Percentiles rank a stretch among this genome's conserved stretches.
Conservation (phyloP, 306 rosid genomes). For the Quercus alba region DNA sequence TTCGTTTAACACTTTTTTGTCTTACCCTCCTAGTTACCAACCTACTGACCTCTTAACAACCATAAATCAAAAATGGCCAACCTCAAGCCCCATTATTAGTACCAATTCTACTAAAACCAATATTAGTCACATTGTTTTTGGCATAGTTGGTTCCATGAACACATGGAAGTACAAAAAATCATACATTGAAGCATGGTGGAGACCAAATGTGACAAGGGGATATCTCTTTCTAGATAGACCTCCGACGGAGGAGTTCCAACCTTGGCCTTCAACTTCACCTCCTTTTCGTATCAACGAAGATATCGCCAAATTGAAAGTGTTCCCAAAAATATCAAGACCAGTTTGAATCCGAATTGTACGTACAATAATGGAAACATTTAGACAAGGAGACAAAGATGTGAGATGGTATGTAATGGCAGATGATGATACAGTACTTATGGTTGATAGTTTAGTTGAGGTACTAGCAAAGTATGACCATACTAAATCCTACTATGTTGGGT, state of each 20-base stretch:
- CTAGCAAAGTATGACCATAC: constrained; percentile 37
- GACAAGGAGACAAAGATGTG: constrained; percentile 27
- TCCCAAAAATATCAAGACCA: background rate
- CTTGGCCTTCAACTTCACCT: constrained; percentile 40
- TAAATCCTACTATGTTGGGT: constrained; percentile 33
- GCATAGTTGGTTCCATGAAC: constrained; percentile 39
- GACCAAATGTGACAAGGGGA: constrained; percentile 36
- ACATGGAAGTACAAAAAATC: constrained; percentile 39
- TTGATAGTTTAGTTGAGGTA: constrained; percentile 42
- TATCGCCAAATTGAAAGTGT: background rate
- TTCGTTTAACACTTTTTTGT: constrained; percentile 15
- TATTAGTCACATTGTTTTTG: constrained; percentile 31
- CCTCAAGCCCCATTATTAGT: background rate
- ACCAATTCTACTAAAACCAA: constrained; percentile 10
- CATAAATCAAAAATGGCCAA: constrained; percentile 21
- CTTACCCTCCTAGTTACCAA: constrained; percentile 8
- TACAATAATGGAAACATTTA: constrained; percentile 25
- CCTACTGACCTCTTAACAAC: constrained; percentile 20
- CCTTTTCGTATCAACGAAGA: constrained; percentile 39
- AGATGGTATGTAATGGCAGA: constrained; percentile 56
- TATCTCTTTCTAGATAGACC: constrained; percentile 39
- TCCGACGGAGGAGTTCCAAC: constrained; percentile 31
- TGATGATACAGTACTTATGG: constrained; percentile 36
- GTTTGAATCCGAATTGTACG: constrained; percentile 26
- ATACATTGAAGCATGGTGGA: constrained; percentile 47